These are phyloP conservation scores for Carex myosuroides DNA, from an alignment of 176 grass and related monocot genomes.

Conservation along the genomic window DNA sequence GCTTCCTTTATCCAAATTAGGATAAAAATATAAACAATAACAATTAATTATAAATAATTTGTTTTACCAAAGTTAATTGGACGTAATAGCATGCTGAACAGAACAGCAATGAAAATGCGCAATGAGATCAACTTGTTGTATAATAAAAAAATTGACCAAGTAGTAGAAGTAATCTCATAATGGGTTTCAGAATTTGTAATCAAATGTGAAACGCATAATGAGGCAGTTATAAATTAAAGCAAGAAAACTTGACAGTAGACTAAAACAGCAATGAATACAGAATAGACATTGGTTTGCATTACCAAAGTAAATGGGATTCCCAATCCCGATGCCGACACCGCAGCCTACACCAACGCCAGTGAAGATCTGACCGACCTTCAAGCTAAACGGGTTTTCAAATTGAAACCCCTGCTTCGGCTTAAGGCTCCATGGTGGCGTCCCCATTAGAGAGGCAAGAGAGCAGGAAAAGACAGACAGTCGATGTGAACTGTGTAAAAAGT, in stretches of 20 bases:
- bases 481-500: background rate
- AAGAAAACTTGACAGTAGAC: too few species aligned
- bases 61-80: background rate
- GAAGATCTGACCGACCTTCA: constrained; percentile 86
- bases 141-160: background rate
- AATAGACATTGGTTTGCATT: background rate
- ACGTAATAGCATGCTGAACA: background rate
- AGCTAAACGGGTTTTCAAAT: constrained; percentile 73
- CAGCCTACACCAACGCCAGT: constrained; percentile 82
- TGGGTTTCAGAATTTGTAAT: background rate
- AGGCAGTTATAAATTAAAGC: background rate
- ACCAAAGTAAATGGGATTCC: constrained; percentile 36
- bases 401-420: constrained; percentile 21
- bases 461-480: background rate
- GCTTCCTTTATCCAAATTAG: background rate
- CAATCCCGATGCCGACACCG: constrained; percentile 67
- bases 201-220: background rate
- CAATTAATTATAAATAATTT: background rate
- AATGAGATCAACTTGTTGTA: background rate
- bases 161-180: background rate
- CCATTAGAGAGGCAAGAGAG: constrained; percentile 5
- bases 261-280: too few species aligned
- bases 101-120: background rate
- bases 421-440: constrained; percentile 8
- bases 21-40: background rate